These are phyloP conservation scores for Artemisia tridentata DNA, from an alignment of 129 eudicot genomes.

Conservation along the genomic window DNA sequence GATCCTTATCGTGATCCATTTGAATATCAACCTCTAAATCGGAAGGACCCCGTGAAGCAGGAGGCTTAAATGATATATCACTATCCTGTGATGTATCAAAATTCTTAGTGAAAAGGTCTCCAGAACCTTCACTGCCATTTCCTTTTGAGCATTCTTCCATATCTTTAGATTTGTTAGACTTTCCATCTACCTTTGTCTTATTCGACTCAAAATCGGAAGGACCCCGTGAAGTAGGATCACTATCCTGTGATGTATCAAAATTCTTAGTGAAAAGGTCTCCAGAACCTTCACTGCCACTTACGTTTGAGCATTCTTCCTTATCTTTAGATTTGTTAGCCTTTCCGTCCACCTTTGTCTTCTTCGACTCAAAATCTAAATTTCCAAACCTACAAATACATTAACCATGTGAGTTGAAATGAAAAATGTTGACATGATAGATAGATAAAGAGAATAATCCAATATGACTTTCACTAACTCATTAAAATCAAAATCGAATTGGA, in stretches of 20 bases:
- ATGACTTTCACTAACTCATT: constrained; percentile 40
- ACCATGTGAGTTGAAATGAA: constrained; percentile 8
- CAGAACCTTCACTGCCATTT: constrained; percentile 42
- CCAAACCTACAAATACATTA: constrained; percentile 43
- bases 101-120: constrained; percentile 28
- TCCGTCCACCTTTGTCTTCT: constrained; percentile 35
- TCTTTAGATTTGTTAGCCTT: constrained; percentile 35
- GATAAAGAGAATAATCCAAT: constrained; percentile 7
- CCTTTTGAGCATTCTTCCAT: constrained; percentile 25
- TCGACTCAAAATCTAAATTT: constrained; percentile 52
- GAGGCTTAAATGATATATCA: constrained; percentile 31
- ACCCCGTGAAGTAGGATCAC: no score
- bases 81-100: constrained; percentile 31
- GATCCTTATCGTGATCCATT: constrained; percentile 21
- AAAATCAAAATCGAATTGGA: constrained; percentile 71
- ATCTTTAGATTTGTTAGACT: constrained; percentile 34
- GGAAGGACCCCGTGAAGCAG: constrained; percentile 21
- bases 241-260: no score
- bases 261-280: constrained; percentile 18
- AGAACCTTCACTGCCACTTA: constrained; percentile 41
- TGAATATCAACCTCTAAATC: constrained; percentile 39
- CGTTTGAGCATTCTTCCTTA: constrained; percentile 26
- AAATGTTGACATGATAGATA: constrained; percentile 3
- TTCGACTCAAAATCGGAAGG: constrained; percentile 40
- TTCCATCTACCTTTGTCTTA: constrained; percentile 36